Evolutionary conservation across 495 filamentous ascomycete species (phyloP), one percentile per base, ranked within the genome.

Genomic region (Daldinia caldariorum): DNA sequence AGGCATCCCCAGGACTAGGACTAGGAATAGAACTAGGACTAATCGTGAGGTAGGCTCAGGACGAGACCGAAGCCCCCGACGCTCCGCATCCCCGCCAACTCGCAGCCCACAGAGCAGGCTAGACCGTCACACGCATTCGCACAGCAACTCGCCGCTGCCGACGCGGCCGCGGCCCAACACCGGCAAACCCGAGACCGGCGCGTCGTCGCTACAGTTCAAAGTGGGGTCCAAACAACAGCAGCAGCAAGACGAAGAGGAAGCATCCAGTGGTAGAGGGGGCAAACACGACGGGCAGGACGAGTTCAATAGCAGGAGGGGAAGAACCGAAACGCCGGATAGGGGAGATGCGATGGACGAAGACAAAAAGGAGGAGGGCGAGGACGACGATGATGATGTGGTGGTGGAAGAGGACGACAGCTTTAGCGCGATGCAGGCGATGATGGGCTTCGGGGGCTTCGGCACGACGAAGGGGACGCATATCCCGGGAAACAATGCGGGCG

Each of bases 391-490:
- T n/a, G 66, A 80, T 16, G 84, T 87, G 35, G 77, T 83, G 0
- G 81, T 81, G 38, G 74, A 78, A 13, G 80, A 83, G 41, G 92
- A 96, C 49, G 90, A 93, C 61, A 83, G 88, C 16, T 84, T 93
- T 65, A 88, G 85, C 54, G 85, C 86, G 61, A 96, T 98, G 91
- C 84, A 88, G 59, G 85, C 87, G 14, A 88, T 91, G 82, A 92
- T 98, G 92, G 96, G 96, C 1, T 97, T 98, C 71, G 87, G 86
- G 5, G 84, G 83, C 14, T 99, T 99, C 78, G 89, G 89, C 51
- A 91, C 87, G 16, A 98, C 95, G 37, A 97, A 98, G 76, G 86
- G 91, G 63, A 94, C 91, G 70, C 97, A 98, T 76, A 89, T 99
- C 0, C 85, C 88, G 7, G 95, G 95, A 6, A 99, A 99, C 75